These are phyloP conservation scores for Globisporangium solare DNA, from an alignment of 352 stramenopile species.

Conservation along the genomic window DNA sequence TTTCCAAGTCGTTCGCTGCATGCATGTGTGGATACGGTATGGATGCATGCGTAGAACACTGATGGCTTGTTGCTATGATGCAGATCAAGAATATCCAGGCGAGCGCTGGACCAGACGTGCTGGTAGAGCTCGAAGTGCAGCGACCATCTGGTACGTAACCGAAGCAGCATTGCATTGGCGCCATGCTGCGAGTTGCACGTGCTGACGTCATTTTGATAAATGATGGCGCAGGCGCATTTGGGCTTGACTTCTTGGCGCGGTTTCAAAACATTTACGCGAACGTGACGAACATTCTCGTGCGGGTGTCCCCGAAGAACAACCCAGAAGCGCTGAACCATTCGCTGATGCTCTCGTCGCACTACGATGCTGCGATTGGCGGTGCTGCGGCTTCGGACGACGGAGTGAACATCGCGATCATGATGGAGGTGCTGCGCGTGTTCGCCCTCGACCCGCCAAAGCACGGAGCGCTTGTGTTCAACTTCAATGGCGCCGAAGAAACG, in stretches of 20 bases:
- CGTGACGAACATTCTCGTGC: constrained; percentile 78
- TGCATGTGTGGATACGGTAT: no score
- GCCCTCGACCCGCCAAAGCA: constrained; percentile 36
- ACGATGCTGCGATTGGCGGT: constrained; percentile 69
- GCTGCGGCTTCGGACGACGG: constrained; percentile 70
- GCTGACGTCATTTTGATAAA: background rate
- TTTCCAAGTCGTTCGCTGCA: no score
- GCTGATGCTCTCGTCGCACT: constrained; percentile 76
- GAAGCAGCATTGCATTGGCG: background rate
- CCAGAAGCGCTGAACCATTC: constrained; percentile 36
- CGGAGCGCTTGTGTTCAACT: constrained; percentile 70
- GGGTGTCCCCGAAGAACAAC: constrained; percentile 26
- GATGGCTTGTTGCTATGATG: background rate
- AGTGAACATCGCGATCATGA: constrained; percentile 80
- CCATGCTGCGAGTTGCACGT: background rate
- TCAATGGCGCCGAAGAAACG: constrained; percentile 78
- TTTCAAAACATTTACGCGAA: constrained; percentile 87
- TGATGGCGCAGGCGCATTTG: constrained; percentile 41
- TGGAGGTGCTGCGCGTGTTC: constrained; percentile 54
- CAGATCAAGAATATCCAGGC: constrained; percentile 55
- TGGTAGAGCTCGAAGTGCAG: constrained; percentile 59
- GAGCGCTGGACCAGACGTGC: constrained; percentile 25
- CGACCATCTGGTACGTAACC: constrained; percentile 34
- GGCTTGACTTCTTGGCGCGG: constrained; percentile 67
- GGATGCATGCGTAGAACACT: no score